Percentiles rank a stretch among this genome's conserved stretches.
These are phyloP conservation scores for Luvunga scandens DNA, from an alignment of 345 rosid species.

Conservation along the genomic window DNA sequence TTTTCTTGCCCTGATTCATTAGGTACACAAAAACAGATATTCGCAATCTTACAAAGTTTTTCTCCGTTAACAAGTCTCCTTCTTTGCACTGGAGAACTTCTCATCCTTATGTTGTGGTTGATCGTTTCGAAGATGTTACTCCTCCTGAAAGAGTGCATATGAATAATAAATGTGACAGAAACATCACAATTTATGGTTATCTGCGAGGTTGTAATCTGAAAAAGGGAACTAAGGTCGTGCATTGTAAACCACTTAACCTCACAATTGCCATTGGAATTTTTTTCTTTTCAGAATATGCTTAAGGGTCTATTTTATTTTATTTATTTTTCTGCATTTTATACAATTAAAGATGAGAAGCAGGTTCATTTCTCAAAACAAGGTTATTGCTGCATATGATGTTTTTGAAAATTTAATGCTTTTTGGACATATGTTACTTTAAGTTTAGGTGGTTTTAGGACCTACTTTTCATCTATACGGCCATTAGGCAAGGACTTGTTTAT, in stretches of 20 bases:
- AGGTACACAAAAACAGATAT: constrained; percentile 74
- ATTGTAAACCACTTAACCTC: constrained; percentile 10
- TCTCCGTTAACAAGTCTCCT: constrained; percentile 69
- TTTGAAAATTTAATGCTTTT: background rate
- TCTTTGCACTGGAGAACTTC: constrained; percentile 84
- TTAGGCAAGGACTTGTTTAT: background rate
- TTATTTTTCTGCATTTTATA: background rate
- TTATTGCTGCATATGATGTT: background rate
- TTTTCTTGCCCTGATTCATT: constrained; percentile 17
- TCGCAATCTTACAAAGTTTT: constrained; percentile 78
- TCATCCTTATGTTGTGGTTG: constrained; percentile 86
- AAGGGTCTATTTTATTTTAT: background rate
- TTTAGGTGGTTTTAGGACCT: background rate
- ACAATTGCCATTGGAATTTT: background rate
- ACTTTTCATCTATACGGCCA: background rate
- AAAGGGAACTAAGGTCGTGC: constrained; percentile 54
- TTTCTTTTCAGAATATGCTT: background rate
- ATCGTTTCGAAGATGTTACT: constrained; percentile 88
- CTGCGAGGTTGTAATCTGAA: constrained; percentile 52
- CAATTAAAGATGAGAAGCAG: background rate
- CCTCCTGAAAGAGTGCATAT: constrained; percentile 66
- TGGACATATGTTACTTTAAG: background rate
- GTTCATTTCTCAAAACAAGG: background rate
- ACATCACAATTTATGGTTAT: constrained; percentile 84
- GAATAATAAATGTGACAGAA: constrained; percentile 82